Conservation (phyloP, 371 early-diverging fungal species). For the Dinochytrium kinnereticum region DNA sequence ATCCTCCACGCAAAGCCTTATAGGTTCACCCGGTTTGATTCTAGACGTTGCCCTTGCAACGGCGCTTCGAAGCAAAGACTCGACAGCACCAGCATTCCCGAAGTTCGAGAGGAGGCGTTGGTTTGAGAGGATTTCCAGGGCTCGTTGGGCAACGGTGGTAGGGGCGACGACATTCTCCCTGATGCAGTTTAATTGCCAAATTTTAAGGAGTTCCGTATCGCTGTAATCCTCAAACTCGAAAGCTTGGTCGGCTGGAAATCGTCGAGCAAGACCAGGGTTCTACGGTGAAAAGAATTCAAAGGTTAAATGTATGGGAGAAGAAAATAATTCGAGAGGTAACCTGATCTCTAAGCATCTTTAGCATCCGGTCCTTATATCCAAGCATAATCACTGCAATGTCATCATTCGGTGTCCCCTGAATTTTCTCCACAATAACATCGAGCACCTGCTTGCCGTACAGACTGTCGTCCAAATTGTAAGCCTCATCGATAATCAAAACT, state of each 20-base stretch:
- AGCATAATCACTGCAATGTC: slow-evolving; percentile 44
- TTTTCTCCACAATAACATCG: slow-evolving; percentile 46
- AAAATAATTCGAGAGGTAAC: background rate
- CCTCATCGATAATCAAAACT: slow-evolving; percentile 48
- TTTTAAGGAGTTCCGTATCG: slow-evolving; percentile 32
- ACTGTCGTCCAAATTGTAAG: slow-evolving; percentile 39
- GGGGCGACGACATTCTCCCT: slow-evolving; percentile 26
- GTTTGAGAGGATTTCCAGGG: slow-evolving; percentile 32
- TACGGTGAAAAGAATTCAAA: slow-evolving; percentile 6
- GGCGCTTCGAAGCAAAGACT: slow-evolving; percentile 35
- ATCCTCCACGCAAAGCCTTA: slow-evolving; percentile 29
- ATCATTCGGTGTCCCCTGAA: slow-evolving; percentile 41
- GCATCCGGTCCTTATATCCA: slow-evolving; percentile 37
- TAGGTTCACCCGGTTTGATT: background rate
- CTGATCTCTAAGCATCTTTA: background rate
- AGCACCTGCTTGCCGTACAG: slow-evolving; percentile 43
- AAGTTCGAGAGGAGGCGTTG: slow-evolving; percentile 43
- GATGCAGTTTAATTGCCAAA: slow-evolving; percentile 31
- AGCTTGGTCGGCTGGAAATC: slow-evolving; percentile 41
- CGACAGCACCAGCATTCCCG: slow-evolving; percentile 49
- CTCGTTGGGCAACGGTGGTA: slow-evolving; percentile 17
- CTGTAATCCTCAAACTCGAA: slow-evolving; percentile 46
- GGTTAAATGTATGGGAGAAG: background rate
- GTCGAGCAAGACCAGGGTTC: slow-evolving; percentile 46
- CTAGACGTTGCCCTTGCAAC: slow-evolving; percentile 35